phyloP scores from a whole-genome alignment of 2,329 filamentous ascomycete genomes.

The Penicillium oxalicum region DNA sequence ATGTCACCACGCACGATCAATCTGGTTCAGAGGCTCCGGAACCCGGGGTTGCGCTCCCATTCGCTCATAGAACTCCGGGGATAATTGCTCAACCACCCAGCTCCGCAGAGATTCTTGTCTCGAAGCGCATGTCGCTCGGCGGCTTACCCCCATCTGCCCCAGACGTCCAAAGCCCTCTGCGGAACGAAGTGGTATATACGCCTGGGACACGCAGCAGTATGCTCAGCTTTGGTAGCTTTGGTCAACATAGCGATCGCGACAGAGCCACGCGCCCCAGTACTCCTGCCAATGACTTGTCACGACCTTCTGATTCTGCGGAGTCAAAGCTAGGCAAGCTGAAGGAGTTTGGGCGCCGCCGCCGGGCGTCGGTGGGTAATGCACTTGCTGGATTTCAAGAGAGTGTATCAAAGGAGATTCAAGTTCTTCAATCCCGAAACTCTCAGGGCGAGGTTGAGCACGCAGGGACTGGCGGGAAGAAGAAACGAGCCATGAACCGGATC shows the following conservation, averaged over 20 bases:
- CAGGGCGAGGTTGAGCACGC: neutral
- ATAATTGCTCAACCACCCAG: neutral
- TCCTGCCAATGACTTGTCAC: conserved; percentile 14
- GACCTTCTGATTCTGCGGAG: conserved; percentile 5
- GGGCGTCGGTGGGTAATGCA: conserved; percentile 22
- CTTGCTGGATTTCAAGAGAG: conserved; percentile 15
- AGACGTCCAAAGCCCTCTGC: conserved; percentile 17
- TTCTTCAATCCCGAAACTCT: neutral
- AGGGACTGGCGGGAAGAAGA: conserved; percentile 8
- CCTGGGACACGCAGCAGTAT: conserved; percentile 21
- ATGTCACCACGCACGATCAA: conserved; percentile 4
- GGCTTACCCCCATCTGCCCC: conserved; percentile 14
- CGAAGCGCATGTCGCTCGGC: conserved; percentile 18
- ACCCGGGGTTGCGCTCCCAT: conserved; percentile 3
- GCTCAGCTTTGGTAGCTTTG: conserved; percentile 21
- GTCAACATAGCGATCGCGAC: conserved; percentile 14
- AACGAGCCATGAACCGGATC: conserved; percentile 15
- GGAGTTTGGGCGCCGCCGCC: conserved; percentile 23
- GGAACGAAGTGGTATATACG: conserved; percentile 22
- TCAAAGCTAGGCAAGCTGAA: conserved; percentile 26
- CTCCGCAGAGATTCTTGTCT: conserved; percentile 15
- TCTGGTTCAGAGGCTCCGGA: neutral
- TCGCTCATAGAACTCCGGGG: neutral
- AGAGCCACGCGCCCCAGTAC: conserved; percentile 17
- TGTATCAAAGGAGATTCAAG: conserved; percentile 13